Percentiles rank a stretch among this genome's conserved stretches.
These are phyloP conservation scores for Mallotus japonicus DNA, from an alignment of 441 rosid species.

Conservation along the genomic window DNA sequence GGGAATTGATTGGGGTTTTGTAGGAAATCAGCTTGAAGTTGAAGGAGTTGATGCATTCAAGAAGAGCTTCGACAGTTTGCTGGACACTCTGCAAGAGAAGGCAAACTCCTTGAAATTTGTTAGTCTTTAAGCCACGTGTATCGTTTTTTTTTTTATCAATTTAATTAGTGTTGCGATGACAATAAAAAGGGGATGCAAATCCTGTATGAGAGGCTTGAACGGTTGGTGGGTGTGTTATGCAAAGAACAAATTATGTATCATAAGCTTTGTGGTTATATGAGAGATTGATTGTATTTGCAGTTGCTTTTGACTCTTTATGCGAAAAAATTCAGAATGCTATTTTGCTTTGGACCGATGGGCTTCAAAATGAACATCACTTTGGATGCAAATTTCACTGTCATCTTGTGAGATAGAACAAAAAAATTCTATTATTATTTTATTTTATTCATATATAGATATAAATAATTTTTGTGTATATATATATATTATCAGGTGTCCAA, in stretches of 20 bases:
- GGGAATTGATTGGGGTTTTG: slow-evolving; percentile 85
- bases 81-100: slow-evolving; percentile 89
- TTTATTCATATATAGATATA: too few relatives aligned
- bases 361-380: too few relatives aligned
- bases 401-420: too few relatives aligned
- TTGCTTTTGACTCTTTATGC: not conserved
- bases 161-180: slow-evolving; percentile 11
- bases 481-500: too few relatives aligned
- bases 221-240: slow-evolving; percentile 19
- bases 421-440: too few relatives aligned
- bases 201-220: slow-evolving; percentile 19
- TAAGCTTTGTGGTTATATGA: slow-evolving; percentile 14
- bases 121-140: slow-evolving; percentile 48
- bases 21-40: slow-evolving; percentile 77
- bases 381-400: too few relatives aligned
- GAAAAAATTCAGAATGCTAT: too few relatives aligned
- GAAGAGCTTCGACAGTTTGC: slow-evolving; percentile 92
- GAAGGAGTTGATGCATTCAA: slow-evolving; percentile 94
- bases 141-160: not conserved
- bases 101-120: slow-evolving; percentile 80
- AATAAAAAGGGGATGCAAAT: slow-evolving; percentile 37
- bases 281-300: not conserved
- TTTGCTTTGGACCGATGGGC: too few relatives aligned
- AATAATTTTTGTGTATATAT: too few relatives aligned
- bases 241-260: slow-evolving; percentile 25